These are phyloP conservation scores for Nemania serpens DNA, from an alignment of 2,329 filamentous ascomycete species.

Conservation along the genomic window DNA sequence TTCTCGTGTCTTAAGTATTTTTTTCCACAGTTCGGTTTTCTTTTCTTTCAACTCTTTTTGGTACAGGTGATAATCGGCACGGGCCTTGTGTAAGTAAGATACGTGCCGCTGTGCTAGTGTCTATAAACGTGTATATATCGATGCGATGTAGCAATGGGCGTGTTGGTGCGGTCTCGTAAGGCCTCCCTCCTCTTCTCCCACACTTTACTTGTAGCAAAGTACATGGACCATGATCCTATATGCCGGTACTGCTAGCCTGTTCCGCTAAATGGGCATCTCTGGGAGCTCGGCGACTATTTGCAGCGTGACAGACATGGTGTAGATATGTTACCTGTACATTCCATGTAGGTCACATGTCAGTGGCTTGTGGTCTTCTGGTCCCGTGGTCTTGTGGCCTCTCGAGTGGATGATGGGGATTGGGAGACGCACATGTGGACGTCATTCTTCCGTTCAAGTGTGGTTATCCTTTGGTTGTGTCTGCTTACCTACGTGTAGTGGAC, in stretches of 20 bases:
- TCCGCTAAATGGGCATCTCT: constrained; percentile 9
- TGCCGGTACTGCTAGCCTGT: constrained; percentile 19
- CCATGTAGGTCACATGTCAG: constrained; percentile 24
- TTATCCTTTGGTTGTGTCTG: neutral
- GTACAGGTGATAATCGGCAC: neutral
- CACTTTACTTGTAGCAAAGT: neutral
- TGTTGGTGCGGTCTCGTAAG: neutral
- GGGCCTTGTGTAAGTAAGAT: neutral
- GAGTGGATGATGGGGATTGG: neutral
- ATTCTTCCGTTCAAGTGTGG: neutral
- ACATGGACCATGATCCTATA: constrained; percentile 10
- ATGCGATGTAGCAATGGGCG: neutral
- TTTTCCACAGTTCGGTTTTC: neutral
- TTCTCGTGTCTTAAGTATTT: constrained; percentile 5
- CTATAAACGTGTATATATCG: neutral
- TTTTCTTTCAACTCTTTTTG: neutral
- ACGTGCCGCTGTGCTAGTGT: neutral
- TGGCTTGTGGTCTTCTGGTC: constrained; percentile 20
- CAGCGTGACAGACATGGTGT: constrained; percentile 1
- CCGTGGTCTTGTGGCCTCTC: neutral
- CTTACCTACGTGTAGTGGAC: neutral
- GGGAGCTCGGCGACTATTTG: constrained; percentile 23
- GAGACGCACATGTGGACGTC: constrained; percentile 3
- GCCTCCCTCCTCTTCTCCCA: neutral
- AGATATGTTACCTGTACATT: constrained; percentile 17